Percentiles rank a stretch among this genome's conserved stretches.
Evolutionary conservation across 139 green algal species (phyloP).

Genomic region (Chlamydomonas schloesseri): DNA sequence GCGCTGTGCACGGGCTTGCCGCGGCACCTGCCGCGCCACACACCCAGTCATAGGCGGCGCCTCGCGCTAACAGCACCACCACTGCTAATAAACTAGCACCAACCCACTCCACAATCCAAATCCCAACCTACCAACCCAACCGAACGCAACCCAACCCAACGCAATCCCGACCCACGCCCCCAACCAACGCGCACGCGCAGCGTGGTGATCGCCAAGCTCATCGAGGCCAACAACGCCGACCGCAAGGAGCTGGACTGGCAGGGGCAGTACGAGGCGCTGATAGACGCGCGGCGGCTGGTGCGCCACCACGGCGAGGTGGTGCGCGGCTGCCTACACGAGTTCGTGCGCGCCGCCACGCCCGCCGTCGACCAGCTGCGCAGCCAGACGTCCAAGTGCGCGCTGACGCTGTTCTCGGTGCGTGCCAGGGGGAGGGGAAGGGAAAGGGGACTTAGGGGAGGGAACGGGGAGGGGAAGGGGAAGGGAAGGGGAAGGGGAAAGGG

Average conservation of each 20-base stretch:
- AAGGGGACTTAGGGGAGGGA: too few species aligned
- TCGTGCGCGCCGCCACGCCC: slow-evolving; percentile 73
- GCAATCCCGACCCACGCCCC: not conserved
- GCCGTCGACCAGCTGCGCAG: slow-evolving; percentile 79
- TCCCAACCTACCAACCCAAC: too few species aligned
- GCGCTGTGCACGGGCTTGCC: too few species aligned
- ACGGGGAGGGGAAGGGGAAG: too few species aligned
- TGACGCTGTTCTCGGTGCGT: slow-evolving; percentile 79
- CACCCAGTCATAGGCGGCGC: too few species aligned
- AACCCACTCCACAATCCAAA: too few species aligned
- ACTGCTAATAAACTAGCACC: too few species aligned
- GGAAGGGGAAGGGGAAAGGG: not conserved
- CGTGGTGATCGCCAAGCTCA: slow-evolving; percentile 57
- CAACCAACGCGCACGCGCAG: not conserved
- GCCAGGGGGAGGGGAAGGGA: not conserved
- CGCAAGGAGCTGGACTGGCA: slow-evolving; percentile 89
- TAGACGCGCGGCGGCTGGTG: slow-evolving; percentile 71
- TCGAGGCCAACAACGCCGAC: slow-evolving; percentile 73
- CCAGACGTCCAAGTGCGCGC: slow-evolving; percentile 69
- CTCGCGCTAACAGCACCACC: too few species aligned
- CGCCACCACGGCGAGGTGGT: slow-evolving; percentile 72
- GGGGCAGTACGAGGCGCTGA: slow-evolving; percentile 82
- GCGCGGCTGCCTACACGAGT: slow-evolving; percentile 61
- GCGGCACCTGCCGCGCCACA: too few species aligned
- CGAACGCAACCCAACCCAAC: too few species aligned